Conservation (phyloP, 306 rosid genomes). For the Lathyrus sativus region DNA sequence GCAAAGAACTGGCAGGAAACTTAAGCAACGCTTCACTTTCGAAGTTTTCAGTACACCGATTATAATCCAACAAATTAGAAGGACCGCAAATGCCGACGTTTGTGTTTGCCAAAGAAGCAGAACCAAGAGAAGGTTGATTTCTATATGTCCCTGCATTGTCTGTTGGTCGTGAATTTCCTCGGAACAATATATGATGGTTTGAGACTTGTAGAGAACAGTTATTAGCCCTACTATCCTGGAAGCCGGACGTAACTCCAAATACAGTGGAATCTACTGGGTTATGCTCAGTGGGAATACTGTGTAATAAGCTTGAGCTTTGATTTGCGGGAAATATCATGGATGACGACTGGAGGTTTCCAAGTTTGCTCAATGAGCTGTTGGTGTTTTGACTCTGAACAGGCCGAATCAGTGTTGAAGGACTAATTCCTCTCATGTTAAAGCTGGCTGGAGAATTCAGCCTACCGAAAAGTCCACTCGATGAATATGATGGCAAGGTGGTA, state of each 20-base stretch:
- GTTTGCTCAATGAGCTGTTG: slow-evolving; percentile 46
- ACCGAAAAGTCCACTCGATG: slow-evolving; percentile 60
- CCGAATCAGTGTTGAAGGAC: slow-evolving; percentile 56
- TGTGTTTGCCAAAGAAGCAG: slow-evolving; percentile 40
- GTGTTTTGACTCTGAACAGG: slow-evolving; percentile 55
- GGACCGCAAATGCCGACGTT: slow-evolving; percentile 47
- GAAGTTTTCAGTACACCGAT: slow-evolving; percentile 58
- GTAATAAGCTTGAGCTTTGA: slow-evolving; percentile 58
- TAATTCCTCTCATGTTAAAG: slow-evolving; percentile 60
- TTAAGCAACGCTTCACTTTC: slow-evolving; percentile 53
- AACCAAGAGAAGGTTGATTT: slow-evolving; percentile 55
- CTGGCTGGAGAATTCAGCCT: slow-evolving; percentile 70
- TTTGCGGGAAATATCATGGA: slow-evolving; percentile 47
- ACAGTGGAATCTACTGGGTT: slow-evolving; percentile 51
- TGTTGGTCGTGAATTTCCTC: slow-evolving; percentile 54
- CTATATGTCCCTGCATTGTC: slow-evolving; percentile 46
- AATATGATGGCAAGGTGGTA: slow-evolving; percentile 56
- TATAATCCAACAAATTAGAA: slow-evolving; percentile 58
- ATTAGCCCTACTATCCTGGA: slow-evolving; percentile 44
- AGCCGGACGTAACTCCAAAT: slow-evolving; percentile 49
- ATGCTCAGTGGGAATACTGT: slow-evolving; percentile 59
- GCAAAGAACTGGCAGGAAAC: slow-evolving; percentile 55
- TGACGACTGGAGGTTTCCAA: slow-evolving; percentile 52
- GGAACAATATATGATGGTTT: slow-evolving; percentile 52
- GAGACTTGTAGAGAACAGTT: slow-evolving; percentile 45